Conservation (phyloP, 176 grass and related monocot species). For the Cenchrus americanus region DNA sequence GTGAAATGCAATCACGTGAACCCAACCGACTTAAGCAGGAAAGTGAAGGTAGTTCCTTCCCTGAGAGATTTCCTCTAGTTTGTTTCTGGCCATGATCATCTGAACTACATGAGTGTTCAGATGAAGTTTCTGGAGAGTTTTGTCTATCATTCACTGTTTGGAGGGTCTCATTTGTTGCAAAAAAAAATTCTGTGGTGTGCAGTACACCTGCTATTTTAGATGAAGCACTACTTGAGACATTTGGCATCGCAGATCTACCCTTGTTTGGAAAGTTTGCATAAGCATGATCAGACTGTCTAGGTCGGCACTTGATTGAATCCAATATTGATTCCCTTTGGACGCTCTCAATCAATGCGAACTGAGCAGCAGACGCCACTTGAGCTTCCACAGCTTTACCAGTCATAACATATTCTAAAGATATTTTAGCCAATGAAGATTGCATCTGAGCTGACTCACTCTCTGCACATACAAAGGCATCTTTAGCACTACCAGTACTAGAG, state of each 20-base stretch:
- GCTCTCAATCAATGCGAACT: neutral
- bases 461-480: neutral
- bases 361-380: neutral
- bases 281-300: neutral
- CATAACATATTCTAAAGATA: too few relatives aligned
- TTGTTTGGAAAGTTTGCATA: neutral
- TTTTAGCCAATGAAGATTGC: too few relatives aligned
- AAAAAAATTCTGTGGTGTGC: neutral
- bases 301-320: neutral
- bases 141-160: neutral
- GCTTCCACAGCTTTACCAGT: neutral
- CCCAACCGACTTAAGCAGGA: neutral
- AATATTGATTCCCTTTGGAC: neutral
- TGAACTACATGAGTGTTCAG: neutral
- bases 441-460: too few relatives aligned
- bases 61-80: neutral
- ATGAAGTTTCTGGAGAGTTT: neutral
- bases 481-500: neutral
- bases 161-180: neutral
- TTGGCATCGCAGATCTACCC: neutral
- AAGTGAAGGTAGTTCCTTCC: slow-evolving; percentile 13
- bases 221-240: neutral
- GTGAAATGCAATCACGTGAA: neutral
- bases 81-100: neutral
- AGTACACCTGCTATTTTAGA: neutral